Evolutionary conservation across 345 rosid genomes (phyloP), one percentile per base, ranked within the genome.

Genomic region (Mangifera indica): DNA sequence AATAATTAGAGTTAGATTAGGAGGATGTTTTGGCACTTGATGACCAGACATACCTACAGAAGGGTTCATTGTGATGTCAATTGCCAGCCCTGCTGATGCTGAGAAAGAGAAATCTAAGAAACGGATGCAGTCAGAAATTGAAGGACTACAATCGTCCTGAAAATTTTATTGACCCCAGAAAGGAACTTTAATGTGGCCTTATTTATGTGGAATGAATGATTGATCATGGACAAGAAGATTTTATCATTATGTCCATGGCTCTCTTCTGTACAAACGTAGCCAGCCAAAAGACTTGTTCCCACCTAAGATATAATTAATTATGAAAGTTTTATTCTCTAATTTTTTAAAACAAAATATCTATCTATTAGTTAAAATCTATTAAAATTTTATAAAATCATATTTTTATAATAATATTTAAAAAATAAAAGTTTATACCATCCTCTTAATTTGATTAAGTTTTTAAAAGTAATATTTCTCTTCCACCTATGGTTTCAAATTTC

Each of bases 21-120:
- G 8, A 20, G 49, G 21, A 3, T 60, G 14, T 14, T 32, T 20
- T 14, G 21, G 20, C 51, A 55, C 25, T 53, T 26, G 72, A 70
- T 71, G 58, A 25, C 42, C 56, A 52, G 34, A 26, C 53, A 67
- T 2, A 40, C 40, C 44, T 40, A 20, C 60, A 13, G 34, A 22
- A 6, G 37, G 37, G 37, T 51, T 21, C 62, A 57, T 46, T 10
- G 57, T 66, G 56, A 42, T 51, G 75, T 76, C 72, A 76, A 65
- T 64, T 58, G 49, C 49, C 67, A 46, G 44, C 37, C 17, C 60
- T 56, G 66, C 65, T 70, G 45, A 10, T 55, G 25, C 1, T 32
- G 64, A 15, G 37, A 69, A 37, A 32, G 71, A 12, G 66, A 56
- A 56, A 69, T 69, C 45, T 40, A n/a, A 69, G 62, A 63, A 10